Evolutionary conservation across 2,329 filamentous ascomycete genomes (phyloP).

Genomic region (Aspergillus tamarii): DNA sequence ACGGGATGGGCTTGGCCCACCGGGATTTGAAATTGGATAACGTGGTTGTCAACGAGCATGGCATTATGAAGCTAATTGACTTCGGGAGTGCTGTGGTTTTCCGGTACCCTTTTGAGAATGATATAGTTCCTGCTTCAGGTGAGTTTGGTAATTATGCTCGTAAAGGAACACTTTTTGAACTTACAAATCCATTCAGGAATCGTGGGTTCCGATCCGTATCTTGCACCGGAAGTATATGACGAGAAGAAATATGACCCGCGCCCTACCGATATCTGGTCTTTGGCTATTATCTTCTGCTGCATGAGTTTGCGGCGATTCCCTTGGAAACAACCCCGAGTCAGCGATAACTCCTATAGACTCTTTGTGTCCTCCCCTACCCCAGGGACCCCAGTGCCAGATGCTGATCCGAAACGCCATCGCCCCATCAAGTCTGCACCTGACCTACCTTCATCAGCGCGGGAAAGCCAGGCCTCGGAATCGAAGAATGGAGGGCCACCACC

Average conservation of each 20-base stretch:
- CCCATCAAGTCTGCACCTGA: constrained; percentile 40
- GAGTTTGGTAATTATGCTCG: constrained; percentile 40
- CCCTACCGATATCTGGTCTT: constrained; percentile 94
- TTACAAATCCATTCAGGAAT: constrained; percentile 57
- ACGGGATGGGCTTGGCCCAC: constrained; percentile 92
- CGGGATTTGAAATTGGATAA: constrained; percentile 96
- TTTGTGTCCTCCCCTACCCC: constrained; percentile 86
- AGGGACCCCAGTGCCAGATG: constrained; percentile 55
- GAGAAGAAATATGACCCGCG: constrained; percentile 90
- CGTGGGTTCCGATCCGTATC: constrained; percentile 88
- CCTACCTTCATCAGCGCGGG: constrained; percentile 31
- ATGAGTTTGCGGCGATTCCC: constrained; percentile 95
- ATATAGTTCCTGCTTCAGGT: constrained; percentile 80
- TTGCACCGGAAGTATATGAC: constrained; percentile 96
- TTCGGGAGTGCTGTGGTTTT: constrained; percentile 98
- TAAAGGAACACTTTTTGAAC: background rate
- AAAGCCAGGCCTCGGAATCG: constrained; percentile 27
- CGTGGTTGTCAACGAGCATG: constrained; percentile 92
- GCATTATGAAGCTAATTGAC: constrained; percentile 99
- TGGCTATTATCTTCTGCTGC: constrained; percentile 98
- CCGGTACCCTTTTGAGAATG: constrained; percentile 93
- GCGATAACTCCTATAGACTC: constrained; percentile 92
- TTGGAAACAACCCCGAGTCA: constrained; percentile 91
- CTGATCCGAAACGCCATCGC: constrained; percentile 38
- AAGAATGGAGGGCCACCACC: constrained; percentile 17